A percentile compares a stretch with the other conserved stretches of the same genome.
These are phyloP conservation scores for Hymenoscyphus linearis DNA, from an alignment of 2,329 filamentous ascomycete genomes.

Conservation along the genomic window DNA sequence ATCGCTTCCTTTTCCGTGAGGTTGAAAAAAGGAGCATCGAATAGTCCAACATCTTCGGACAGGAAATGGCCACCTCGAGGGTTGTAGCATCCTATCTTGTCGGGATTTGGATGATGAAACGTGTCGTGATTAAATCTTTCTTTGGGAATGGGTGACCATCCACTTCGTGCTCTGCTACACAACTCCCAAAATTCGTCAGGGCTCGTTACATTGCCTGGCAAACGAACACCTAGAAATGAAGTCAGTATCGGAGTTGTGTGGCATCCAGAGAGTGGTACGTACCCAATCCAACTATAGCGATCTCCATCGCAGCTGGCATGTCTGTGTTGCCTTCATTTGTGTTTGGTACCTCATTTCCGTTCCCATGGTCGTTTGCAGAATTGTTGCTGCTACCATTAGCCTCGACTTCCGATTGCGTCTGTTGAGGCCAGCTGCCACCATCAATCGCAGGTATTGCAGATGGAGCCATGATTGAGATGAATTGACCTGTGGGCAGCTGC, in stretches of 20 bases:
- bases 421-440: background rate
- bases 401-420: background rate
- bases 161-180: conserved; percentile 34
- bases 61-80: conserved; percentile 27
- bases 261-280: background rate
- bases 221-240: conserved; percentile 33
- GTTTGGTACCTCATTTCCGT: background rate
- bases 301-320: background rate
- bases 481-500: conserved; percentile 1
- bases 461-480: conserved; percentile 10
- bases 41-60: conserved; percentile 24
- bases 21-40: conserved; percentile 31
- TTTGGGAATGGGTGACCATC: conserved; percentile 32
- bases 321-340: background rate
- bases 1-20: conserved; percentile 26
- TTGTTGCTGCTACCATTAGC: conserved; percentile 1
- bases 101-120: conserved; percentile 48
- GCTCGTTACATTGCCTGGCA: conserved; percentile 34
- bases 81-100: conserved; percentile 23
- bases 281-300: conserved; percentile 8
- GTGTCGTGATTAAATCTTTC: conserved; percentile 44
- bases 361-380: background rate
- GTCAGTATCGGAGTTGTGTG: conserved; percentile 31
- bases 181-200: conserved; percentile 37
- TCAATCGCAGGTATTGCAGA: conserved; percentile 11